A percentile compares a stretch with the other conserved stretches of the same genome.
Conservation (phyloP, 345 rosid genomes). For the Reutealis trisperma region DNA sequence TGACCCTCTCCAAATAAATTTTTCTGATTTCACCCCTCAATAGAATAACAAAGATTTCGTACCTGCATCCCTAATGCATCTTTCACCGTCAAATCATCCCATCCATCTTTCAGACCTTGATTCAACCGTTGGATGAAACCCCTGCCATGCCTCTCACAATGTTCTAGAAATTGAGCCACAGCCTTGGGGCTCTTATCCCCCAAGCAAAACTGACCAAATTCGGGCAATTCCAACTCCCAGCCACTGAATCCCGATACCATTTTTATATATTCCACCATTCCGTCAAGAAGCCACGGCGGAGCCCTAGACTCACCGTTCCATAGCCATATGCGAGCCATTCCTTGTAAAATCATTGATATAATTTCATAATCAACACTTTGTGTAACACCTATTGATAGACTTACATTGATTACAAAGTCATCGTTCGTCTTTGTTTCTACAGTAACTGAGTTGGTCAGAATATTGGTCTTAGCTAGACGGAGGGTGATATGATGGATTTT, state of each 20-base stretch:
- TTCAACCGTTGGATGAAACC: slow-evolving; percentile 61
- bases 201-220: slow-evolving; percentile 2
- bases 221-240: neutral
- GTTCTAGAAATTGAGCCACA: slow-evolving; percentile 36
- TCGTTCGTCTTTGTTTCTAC: slow-evolving; percentile 27
- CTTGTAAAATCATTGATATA: slow-evolving; percentile 35
- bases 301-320: slow-evolving; percentile 44
- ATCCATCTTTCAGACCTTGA: slow-evolving; percentile 36
- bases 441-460: neutral
- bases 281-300: slow-evolving; percentile 47
- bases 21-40: no score
- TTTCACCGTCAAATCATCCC: slow-evolving; percentile 46
- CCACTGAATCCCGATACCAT: slow-evolving; percentile 27
- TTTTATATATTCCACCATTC: slow-evolving; percentile 49
- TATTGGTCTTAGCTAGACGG: slow-evolving; percentile 17
- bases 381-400: slow-evolving; percentile 27
- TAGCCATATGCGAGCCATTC: slow-evolving; percentile 56
- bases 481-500: slow-evolving; percentile 41
- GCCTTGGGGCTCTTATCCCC: slow-evolving; percentile 28
- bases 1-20: no score
- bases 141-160: slow-evolving; percentile 33
- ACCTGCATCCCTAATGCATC: slow-evolving; percentile 21
- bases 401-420: slow-evolving; percentile 39
- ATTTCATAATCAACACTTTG: slow-evolving; percentile 22
- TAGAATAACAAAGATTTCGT: slow-evolving; percentile 26